A percentile compares a stretch with the other conserved stretches of the same genome.
These are phyloP conservation scores for Citrus sp. DNA, from an alignment of 345 rosid genomes.

Conservation along the genomic window DNA sequence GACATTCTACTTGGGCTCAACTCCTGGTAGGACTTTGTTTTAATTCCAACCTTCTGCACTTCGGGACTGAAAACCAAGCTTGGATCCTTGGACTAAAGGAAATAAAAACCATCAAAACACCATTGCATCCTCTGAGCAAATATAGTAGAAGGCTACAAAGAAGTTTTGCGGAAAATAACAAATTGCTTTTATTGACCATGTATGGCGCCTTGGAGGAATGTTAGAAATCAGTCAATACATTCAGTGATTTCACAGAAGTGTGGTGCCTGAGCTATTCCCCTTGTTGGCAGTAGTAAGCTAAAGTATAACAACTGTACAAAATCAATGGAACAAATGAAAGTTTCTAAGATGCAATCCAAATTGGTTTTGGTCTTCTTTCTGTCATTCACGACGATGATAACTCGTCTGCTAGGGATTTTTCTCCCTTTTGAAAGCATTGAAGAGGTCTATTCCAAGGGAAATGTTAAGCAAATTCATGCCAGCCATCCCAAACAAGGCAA, in stretches of 20 bases:
- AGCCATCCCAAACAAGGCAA: slow-evolving; percentile 78
- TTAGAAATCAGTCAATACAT: not conserved
- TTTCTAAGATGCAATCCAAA: not conserved
- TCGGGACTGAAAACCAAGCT: too few species aligned
- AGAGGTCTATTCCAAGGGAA: slow-evolving; percentile 76
- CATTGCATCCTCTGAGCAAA: not conserved
- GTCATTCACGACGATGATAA: slow-evolving; percentile 14
- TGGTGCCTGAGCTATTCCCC: not conserved
- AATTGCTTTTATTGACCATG: not conserved
- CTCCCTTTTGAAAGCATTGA: slow-evolving; percentile 69
- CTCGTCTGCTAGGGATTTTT: slow-evolving; percentile 25
- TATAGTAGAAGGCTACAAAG: not conserved
- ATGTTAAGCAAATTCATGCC: slow-evolving; percentile 80
- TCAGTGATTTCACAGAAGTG: not conserved
- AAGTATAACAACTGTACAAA: not conserved
- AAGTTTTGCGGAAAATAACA: not conserved
- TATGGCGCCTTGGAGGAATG: too few species aligned
- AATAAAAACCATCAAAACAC: not conserved
- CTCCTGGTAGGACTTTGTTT: slow-evolving; percentile 33
- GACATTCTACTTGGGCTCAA: slow-evolving; percentile 96
- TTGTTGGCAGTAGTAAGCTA: not conserved
- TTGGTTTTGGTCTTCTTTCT: not conserved
- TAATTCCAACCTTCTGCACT: too few species aligned
- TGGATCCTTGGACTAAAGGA: not conserved
- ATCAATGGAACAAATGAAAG: slow-evolving; percentile 7